Evolutionary conservation across 164 flowering plant species (phyloP).

Genomic region (Vitis labrusca): DNA sequence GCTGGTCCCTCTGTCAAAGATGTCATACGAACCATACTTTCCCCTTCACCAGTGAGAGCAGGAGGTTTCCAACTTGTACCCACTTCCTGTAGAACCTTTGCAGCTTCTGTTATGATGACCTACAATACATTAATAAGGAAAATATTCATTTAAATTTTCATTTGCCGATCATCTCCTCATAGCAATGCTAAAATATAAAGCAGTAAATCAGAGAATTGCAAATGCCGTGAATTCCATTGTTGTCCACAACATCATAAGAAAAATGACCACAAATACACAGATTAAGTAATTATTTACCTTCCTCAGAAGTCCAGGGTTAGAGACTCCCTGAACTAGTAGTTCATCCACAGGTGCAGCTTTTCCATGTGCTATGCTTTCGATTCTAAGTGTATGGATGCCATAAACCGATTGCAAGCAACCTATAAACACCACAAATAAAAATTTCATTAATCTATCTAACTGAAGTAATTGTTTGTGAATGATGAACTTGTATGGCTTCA

Average conservation of each 20-base stretch:
- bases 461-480: no score
- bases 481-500: no score
- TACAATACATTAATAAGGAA: constrained; percentile 16
- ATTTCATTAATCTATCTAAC: no score
- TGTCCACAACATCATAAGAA: not conserved
- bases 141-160: not conserved
- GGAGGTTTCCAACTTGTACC: constrained; percentile 41
- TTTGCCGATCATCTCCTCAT: not conserved
- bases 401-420: constrained; percentile 80
- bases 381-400: constrained; percentile 69
- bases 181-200: not conserved
- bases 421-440: constrained; percentile 21
- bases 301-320: constrained; percentile 60
- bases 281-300: constrained; percentile 41
- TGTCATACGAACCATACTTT: constrained; percentile 28
- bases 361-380: constrained; percentile 72
- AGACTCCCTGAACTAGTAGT: constrained; percentile 77
- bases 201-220: not conserved
- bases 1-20: constrained; percentile 50
- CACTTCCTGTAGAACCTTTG: constrained; percentile 46
- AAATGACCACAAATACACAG: not conserved
- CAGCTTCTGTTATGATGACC: constrained; percentile 72
- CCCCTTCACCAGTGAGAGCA: constrained; percentile 31
- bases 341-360: constrained; percentile 84
- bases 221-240: no score